Base-by-base conservation (phyloP, 2,329 filamentous ascomycete genomes). In the Harringtonia aguacate region DNA sequence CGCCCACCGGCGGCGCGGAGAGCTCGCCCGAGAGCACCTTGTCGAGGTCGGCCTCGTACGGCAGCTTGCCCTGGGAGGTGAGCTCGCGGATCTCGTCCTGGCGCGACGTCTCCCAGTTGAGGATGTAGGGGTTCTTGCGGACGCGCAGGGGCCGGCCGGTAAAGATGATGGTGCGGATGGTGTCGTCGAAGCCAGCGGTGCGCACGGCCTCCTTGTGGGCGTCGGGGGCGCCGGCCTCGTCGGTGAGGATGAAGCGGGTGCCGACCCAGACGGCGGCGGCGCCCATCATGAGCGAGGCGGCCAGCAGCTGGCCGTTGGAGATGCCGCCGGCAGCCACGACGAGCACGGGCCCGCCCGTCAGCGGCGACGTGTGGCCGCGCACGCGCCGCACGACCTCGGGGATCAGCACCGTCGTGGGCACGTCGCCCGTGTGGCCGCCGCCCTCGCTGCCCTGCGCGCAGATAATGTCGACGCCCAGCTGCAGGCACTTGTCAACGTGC, bases 391-490 rank as follows among this genome's bases (percentile, higher is more conserved):
- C 89, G 48, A 94, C 88, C 46, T 89, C 83, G 44, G 92, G 92
- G 62, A 97, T 97, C 51, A 98, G 81, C 53, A 98, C 69, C 2
- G 86, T 81, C 43, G 90, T 97, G 52, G 92, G 87, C 33, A 95
- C 84, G 64, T 95, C 85, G 58, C 92, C 92, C 14, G 88, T 95
- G 73, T 95, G 89, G 54, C 92, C 92, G 62, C 92, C 92, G 52
- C 92, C 92, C 71, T 98, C 92, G 56, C 92, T 90, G 61, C 92
- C 92, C 71, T 98, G 92, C 42, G 92, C 92, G 72, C 90, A 97
- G 70, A 98, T 97, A 58, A 98, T 84, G 67, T 98, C 92, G 55
- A 81, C 86, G 53, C 89, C 92, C 47, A 89, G 77, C 41, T 90
- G 87, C 50, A 98, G 75, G 66, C 87, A 94, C 76, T 97, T 98